Base-by-base conservation (phyloP, 176 grass and related monocot genomes). In the Oryza officinalis region DNA sequence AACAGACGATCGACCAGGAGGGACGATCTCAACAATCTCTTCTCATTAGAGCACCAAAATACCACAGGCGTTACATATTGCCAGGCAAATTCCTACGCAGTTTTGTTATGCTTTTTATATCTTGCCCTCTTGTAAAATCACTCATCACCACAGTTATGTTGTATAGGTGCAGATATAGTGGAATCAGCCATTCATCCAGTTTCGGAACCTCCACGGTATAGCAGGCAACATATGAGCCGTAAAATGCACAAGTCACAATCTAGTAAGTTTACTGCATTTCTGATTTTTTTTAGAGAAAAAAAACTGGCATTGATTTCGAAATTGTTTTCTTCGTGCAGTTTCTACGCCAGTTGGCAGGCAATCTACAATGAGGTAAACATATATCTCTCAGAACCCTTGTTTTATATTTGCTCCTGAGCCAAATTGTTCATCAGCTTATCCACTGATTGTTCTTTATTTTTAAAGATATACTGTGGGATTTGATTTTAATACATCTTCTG, bases 1-100 rank as follows among this genome's bases (percentile, higher is more conserved):
- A 94, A 74, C 87, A 92, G 80, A 71, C 73, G 37, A 84, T 92
- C 45, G 89, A 92, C 54, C 91, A 91, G 68, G 91, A 96, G 86
- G 93, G 89, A 77, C 84, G 73, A 69, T 94, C 86, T 65, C 93
- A 99, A 76, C 93, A 99, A 73, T 90, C 97, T 90, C 91, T 96
- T 81, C 75, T 90, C 27, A 99, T 94, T 69, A 70, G 75, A 81
- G 75, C 86, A n/a, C 93, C 97, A 0, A 87, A 91, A 76, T 94
- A 94, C 81, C 89, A 99, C 79, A 96, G 87, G 66, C 91, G 84
- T 81, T 99, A 99, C 80, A 86, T 94, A 79, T 77, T 99, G 63
- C 91, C 89, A 89, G 97, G 97, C 32, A 94, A 92, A 74, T 85
- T 63, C 75, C 61, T 0, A 0, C 33, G 8, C 37, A 44, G 22